Conservation (phyloP, 371 early-diverging fungal genomes). For the Zychaea mexicana region DNA sequence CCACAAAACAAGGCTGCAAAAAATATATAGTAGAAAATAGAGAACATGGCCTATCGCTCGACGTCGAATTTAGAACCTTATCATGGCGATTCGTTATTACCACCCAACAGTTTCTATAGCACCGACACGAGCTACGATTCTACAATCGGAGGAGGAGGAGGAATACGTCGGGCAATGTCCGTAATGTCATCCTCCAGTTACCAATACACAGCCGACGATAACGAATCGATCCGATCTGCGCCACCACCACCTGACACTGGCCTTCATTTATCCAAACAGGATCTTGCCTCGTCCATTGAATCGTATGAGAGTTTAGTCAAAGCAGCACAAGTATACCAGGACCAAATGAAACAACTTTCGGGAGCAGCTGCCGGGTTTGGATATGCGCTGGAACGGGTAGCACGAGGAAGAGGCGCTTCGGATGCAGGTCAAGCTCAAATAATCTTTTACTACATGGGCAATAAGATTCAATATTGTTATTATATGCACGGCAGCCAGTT, state of each 20-base stretch:
- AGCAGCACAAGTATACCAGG: slow-evolving; percentile 49
- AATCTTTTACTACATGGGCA: background rate
- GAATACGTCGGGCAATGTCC: slow-evolving; percentile 18
- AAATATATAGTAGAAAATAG: background rate
- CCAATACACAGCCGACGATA: slow-evolving; percentile 23
- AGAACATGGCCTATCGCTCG: slow-evolving; percentile 8
- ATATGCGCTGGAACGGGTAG: slow-evolving; percentile 50
- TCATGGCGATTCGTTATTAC: slow-evolving; percentile 5
- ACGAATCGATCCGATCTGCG: slow-evolving; percentile 22
- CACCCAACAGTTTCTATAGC: slow-evolving; percentile 16
- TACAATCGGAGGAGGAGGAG: background rate
- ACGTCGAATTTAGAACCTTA: slow-evolving; percentile 1
- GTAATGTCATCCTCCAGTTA: slow-evolving; percentile 28
- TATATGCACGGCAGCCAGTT: too few species aligned
- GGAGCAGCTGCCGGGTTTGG: slow-evolving; percentile 55
- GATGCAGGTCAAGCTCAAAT: slow-evolving; percentile 21
- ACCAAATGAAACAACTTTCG: slow-evolving; percentile 48
- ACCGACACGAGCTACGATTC: background rate
- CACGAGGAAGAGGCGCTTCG: slow-evolving; percentile 46
- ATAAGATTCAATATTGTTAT: too few species aligned
- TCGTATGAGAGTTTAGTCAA: slow-evolving; percentile 33
- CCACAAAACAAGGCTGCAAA: background rate
- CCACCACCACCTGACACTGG: slow-evolving; percentile 16
- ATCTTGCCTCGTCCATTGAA: slow-evolving; percentile 27
- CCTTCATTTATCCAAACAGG: slow-evolving; percentile 29